phyloP scores from a whole-genome alignment of 371 early-diverging fungal species.

The Umbelopsis sp. region DNA sequence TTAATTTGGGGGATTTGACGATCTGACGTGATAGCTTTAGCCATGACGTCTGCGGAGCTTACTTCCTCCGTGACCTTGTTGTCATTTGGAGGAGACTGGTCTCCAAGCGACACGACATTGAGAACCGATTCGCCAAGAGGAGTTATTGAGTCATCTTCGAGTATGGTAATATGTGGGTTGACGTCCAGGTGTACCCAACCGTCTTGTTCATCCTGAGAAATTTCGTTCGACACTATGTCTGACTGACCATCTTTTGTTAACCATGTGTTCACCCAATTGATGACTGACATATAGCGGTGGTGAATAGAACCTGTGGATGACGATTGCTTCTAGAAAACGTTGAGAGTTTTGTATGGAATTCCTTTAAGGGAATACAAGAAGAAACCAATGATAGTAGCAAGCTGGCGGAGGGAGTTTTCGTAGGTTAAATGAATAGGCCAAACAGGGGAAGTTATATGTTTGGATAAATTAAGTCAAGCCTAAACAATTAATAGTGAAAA shows the following conservation, averaged over 20 bases:
- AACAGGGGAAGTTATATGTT: background rate
- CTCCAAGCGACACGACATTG: background rate
- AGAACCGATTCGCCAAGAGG: constrained; percentile 1
- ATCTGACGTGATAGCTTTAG: background rate
- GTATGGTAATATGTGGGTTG: background rate
- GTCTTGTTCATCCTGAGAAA: constrained; percentile 10
- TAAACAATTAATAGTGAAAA: background rate
- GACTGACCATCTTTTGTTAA: constrained; percentile 16
- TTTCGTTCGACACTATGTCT: constrained; percentile 3
- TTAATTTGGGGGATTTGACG: background rate
- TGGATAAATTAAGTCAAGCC: background rate
- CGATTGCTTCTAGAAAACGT: background rate
- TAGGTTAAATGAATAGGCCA: background rate
- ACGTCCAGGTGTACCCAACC: constrained; percentile 16
- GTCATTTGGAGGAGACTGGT: background rate
- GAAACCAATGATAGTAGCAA: background rate
- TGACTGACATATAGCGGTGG: constrained; percentile 11
- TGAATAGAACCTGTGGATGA: background rate
- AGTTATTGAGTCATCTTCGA: background rate
- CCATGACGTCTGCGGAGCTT: background rate
- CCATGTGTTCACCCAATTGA: constrained; percentile 17
- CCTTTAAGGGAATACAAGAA: background rate
- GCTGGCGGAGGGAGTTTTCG: no score
- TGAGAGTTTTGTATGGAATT: background rate
- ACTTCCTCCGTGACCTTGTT: no score